Evolutionary conservation across 306 rosid species (phyloP), one percentile per base, ranked within the genome.

Genomic region (Canavalia gladiata): DNA sequence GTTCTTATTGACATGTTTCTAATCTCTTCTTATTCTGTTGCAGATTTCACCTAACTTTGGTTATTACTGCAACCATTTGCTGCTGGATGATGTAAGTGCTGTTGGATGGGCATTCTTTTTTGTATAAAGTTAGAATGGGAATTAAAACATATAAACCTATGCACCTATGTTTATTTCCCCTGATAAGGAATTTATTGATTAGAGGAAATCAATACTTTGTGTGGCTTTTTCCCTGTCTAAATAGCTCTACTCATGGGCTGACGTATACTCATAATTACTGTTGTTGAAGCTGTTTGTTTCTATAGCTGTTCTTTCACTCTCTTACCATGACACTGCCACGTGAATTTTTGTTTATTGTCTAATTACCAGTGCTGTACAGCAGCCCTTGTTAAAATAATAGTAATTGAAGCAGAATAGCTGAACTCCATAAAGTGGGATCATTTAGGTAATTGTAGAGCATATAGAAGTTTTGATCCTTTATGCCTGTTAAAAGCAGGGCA

Each of bases 51-150:
- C 74, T 91, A 8, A 95, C 97, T 77, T 83, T 95, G 90, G 89
- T 95, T 31, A 90, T 85, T 81, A 95, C 97, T 60, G 98, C 97
- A 43, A 94, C 94, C 29, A 85, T 92, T 66, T 92, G 97, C 86
- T 88, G 97, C 82, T 95, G 98, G 98, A 90, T 95, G 95, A 95
- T 95, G 97, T 95, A 89, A 88, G 97, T 87, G 12, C 25, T 33
- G 43, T 77, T 81, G 51, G 34, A 63, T 4, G 63, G 62, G 68
- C 60, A 33, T 76, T 72, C 2, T 70, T 55, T 71, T 85, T 68
- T 58, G 12, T 42, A 13, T 42, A 1, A 57, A 37, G 49, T 50
- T 58, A 35, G 41, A 42, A 28, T 51, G 33, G 70, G 55, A 77
- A 73, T 8, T 68, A 51, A 7, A 71, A 37, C 79, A 50, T 43